Evolutionary conservation across 805 yeast genomes (phyloP), one percentile per base, ranked within the genome.

Genomic region (Nakazawaea sp.): DNA sequence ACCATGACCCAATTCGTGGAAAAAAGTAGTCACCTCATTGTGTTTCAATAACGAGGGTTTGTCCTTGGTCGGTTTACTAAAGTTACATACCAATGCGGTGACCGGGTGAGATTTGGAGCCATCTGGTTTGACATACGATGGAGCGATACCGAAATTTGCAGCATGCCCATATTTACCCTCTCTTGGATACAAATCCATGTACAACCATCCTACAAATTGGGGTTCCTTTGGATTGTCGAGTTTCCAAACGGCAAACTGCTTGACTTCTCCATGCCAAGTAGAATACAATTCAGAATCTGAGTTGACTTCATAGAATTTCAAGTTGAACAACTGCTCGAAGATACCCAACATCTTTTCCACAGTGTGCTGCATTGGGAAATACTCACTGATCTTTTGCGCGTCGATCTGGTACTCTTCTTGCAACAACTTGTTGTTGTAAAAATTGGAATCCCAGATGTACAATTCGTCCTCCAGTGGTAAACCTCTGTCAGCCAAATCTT

Each of bases 1-100:
- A 40, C 94, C 95, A 52, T 86, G 95, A 18, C 95, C 95, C 45
- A 85, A 68, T 58, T 86, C 95, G 53, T 86, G 95, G 78, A 86
- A 86, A 47, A 86, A 81, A 0, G 95, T 86, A 17, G 78, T 78
- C 10, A 85, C 85, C 54, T 85, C 94, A 45, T 65, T 66, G 54
- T 86, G 95, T 49, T 80, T 79, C 49, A 86, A 68, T 47, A 86
- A 64, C 1, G 89, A 75, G 16, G 90, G 94, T 52, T 78, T 82
- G 18, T 67, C 72, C 13, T 63, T 59, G 4, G 81, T 70, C 30
- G 90, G 87, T 52, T 79, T 79, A 21, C 92, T 79, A 57, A 86
- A 86, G 58, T 84, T 86, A 62, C 95, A 84, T 23, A 86, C 92
- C 43, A 86, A 64, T 1, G 88, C 82, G 5, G 92, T 80, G 1